Base-by-base conservation (phyloP, 2,329 filamentous ascomycete genomes). In the Claviceps capensis region DNA sequence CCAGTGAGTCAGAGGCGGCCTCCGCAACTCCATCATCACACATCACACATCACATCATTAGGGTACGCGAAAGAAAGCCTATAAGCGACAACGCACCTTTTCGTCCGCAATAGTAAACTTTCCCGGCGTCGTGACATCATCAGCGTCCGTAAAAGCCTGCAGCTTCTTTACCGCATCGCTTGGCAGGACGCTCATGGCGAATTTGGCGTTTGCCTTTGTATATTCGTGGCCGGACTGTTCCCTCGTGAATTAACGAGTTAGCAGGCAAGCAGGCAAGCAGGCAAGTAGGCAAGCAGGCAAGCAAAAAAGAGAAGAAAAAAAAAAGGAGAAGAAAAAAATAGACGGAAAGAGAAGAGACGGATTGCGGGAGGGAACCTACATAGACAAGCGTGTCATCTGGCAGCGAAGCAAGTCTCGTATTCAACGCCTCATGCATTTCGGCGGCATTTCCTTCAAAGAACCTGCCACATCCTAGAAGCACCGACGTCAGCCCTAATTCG, bases 81-180 rank as follows among this genome's bases (percentile, higher is more conserved):
- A 26, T 8, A 19, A 14, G 2, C 5, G 9, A 0, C 3, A 14
- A 9, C 68, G 52, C 68, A 88, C 87, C 83, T 97, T 97, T 71
- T 98, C 93, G 63, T 98, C 89, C 0, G 85, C 90, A 67, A 98
- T 97, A 0, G 91, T 98, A 61, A 95, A 97, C 63, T 89, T 87
- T 47, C 93, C 93, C 67, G 30, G 30, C 8, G 95, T 90, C 1
- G 93, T 97, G 71, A 96, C 79, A 69, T 83, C 74, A 68, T 96
- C 91, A 54, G 78, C 75, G 51, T 86, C 80, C 1, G 88, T 86
- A 65, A 88, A 96, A 0, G 77, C 74, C 58, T 86, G 74, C 36
- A 98, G 75, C 60, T 83, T 85, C 73, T 86, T 82, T 56, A 96
- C 81, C 0, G 86, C 75, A 48, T 86, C 82, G 43, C 79, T 85